Base-by-base conservation (phyloP, 2,329 filamentous ascomycete genomes). In the Penicillium sclerotiorum region DNA sequence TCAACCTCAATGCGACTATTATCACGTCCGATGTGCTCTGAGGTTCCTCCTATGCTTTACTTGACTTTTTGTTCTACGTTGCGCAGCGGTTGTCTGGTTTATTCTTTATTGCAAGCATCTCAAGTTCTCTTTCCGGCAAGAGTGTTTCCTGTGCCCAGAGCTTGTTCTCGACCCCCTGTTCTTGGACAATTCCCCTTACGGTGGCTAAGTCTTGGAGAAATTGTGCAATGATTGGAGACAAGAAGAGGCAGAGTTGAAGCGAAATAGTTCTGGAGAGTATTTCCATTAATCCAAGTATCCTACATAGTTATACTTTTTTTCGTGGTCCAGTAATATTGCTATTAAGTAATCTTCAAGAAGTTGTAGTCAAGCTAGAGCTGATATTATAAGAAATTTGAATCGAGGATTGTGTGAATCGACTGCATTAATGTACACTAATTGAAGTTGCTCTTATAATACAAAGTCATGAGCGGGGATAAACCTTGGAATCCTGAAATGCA, bases 261-360 rank as follows among this genome's bases (percentile, higher is more conserved):
- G 59, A 35, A 50, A 50, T 57, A 57, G 53, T 59, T 47, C 50
- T 49, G 42, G 51, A 53, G 41, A 51, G 62, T 43, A 43, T 49
- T 62, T 54, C 54, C 37, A 51, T 57, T 56, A 63, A 60, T 57
- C 36, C 47, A 62, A 48, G 47, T 60, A 57, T 60, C 22, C 50
- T 54, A 57, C 50, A 57, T 50, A 53, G 18, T 20, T 36, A 4
- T 20, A 28, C 25, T 7, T 28, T 2, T 8, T 28, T 28, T 28
- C 3, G n/a, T n/a, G n/a, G n/a, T n/a, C n/a, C n/a, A n/a, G n/a
- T n/a, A n/a, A n/a, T n/a, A n/a, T n/a, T n/a, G n/a, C n/a, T n/a
- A n/a, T n/a, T n/a, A n/a, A n/a, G n/a, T n/a, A n/a, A n/a, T n/a
- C n/a, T n/a, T n/a, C n/a, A n/a, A n/a, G n/a, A n/a, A n/a, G n/a